phyloP scores from a whole-genome alignment of 768 basidiomycete species.

The Boletus reticuloceps region DNA sequence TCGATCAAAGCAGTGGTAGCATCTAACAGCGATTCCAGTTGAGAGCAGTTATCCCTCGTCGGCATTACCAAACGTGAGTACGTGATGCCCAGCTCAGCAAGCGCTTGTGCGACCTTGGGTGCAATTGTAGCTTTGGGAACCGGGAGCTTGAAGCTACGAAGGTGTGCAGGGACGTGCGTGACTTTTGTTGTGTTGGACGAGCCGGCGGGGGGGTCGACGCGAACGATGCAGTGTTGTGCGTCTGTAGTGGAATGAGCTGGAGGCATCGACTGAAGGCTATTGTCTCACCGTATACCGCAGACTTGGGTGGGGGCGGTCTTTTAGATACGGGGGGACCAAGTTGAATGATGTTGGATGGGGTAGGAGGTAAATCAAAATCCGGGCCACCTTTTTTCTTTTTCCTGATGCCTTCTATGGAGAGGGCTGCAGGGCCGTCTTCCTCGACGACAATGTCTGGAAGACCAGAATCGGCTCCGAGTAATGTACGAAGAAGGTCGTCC shows the following conservation, averaged over 20 bases:
- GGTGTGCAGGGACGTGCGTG: conserved; percentile 73
- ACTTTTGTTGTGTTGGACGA: conserved; percentile 53
- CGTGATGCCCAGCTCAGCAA: conserved; percentile 74
- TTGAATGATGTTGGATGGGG: conserved; percentile 36
- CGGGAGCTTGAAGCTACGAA: conserved; percentile 87
- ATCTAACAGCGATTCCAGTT: conserved; percentile 71
- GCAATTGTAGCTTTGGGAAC: conserved; percentile 70
- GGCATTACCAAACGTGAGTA: conserved; percentile 89
- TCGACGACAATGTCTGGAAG: conserved; percentile 62
- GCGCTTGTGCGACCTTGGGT: conserved; percentile 72
- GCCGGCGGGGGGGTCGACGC: conserved; percentile 54
- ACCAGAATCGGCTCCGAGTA: conserved; percentile 87
- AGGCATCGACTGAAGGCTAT: not conserved
- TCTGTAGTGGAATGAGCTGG: conserved; percentile 42
- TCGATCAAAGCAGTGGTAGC: conserved; percentile 77
- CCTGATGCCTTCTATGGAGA: conserved; percentile 47
- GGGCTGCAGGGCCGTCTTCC: conserved; percentile 57
- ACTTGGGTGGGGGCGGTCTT: conserved; percentile 48
- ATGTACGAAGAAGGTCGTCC: conserved; percentile 79
- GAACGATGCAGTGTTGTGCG: conserved; percentile 68
- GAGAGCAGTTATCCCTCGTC: conserved; percentile 74
- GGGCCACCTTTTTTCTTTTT: conserved; percentile 47
- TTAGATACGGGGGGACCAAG: conserved; percentile 37
- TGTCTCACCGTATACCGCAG: conserved; percentile 54
- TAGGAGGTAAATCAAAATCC: conserved; percentile 34